Base-by-base conservation (phyloP, 805 yeast species). In the Wilhelminamyces savonicus region DNA sequence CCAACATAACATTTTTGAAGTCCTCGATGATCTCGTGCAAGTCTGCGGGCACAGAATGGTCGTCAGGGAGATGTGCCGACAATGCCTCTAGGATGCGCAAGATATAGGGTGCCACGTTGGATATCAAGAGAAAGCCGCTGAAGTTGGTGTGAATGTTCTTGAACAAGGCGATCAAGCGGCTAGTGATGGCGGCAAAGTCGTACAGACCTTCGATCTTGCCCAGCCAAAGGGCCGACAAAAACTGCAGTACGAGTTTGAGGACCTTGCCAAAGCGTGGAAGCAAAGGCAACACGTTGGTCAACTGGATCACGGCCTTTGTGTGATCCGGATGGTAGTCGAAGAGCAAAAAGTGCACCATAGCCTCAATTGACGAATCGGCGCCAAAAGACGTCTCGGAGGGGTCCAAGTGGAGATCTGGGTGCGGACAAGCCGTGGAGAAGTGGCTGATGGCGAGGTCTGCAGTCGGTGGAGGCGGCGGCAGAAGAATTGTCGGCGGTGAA, bases 271-370 rank as follows among this genome's bases (percentile, higher is more conserved):
- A 58, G 26, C 49, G 41, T 7, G 68, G 59, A 24, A 60, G 45
- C 13, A 65, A 36, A 1, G 71, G 71, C 24, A 64, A 37, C 4
- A 52, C 48, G 12, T 45, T 37, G 16, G 51, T 43, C n/a, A 41
- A 33, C 20, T 29, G 53, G 32, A 12, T 36, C 12, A 34, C 23
- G 13, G 39, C 41, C n/a, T 29, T 26, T 14, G 35, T 35, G 16
- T 35, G 24, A 14, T 39, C 37, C n/a, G n/a, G n/a, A n/a, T n/a
- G n/a, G n/a, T n/a, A n/a, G 18, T 44, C 43, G 31, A 61, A 62
- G 11, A 86, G 50, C 16, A 84, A 60, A 3, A 82, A 71, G 55
- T 88, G 97, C 32, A 88, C 74, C 21, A 87, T 64, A 26, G 87
- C 72, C 51, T 87, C 96, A 8, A 74, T 46, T 0, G 84, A 50